phyloP scores from a whole-genome alignment of 768 basidiomycete species.

The Hebeloma cylindrosporum region DNA sequence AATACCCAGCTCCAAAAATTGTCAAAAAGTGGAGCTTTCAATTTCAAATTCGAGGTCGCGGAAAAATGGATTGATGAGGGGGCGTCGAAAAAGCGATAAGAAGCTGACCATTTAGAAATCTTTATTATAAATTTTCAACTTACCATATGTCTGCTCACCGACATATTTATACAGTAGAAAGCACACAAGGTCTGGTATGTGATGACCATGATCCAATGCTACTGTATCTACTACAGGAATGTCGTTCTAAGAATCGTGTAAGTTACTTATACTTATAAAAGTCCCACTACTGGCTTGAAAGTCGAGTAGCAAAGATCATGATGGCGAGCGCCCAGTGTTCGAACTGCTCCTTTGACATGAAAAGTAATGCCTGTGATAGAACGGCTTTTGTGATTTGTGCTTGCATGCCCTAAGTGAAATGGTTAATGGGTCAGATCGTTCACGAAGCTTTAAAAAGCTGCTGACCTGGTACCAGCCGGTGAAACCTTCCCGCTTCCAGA shows the following conservation, averaged over 20 bases:
- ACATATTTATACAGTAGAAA: too few species aligned
- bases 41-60: too few species aligned
- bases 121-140: too few species aligned
- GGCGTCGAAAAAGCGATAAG: too few species aligned
- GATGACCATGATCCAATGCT: too few species aligned
- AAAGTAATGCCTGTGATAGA: constrained; percentile 90
- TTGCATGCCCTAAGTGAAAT: constrained; percentile 78
- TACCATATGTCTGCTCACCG: too few species aligned
- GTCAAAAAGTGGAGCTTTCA: too few species aligned
- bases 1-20: too few species aligned
- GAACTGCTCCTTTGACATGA: constrained; percentile 97
- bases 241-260: neutral
- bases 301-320: constrained; percentile 53
- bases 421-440: neutral
- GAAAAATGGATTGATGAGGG: too few species aligned
- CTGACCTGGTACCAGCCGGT: constrained; percentile 92
- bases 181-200: too few species aligned
- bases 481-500: constrained; percentile 77
- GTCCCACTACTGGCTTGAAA: constrained; percentile 30
- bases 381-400: constrained; percentile 97
- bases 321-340: constrained; percentile 83
- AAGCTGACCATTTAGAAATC: too few species aligned
- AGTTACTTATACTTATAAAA: constrained; percentile 2
- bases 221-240: neutral
- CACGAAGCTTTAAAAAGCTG: neutral